phyloP scores from a whole-genome alignment of 1,284 basidiomycete genomes.

The Mycena sp. region DNA sequence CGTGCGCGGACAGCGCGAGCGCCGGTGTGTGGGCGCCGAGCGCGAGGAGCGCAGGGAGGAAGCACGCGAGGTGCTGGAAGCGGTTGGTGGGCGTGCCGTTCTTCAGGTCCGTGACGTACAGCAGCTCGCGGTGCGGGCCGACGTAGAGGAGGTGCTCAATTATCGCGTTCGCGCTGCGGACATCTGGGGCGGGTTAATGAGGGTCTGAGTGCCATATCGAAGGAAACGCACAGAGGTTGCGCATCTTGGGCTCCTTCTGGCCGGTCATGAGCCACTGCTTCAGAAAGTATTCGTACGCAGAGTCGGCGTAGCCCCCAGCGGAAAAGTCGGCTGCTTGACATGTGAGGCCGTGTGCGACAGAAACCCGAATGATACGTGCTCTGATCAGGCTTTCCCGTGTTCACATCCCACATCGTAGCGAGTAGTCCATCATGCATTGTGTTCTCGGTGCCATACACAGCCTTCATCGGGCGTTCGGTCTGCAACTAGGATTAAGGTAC shows the following conservation, averaged over 20 bases:
- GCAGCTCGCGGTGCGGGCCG: slow-evolving; percentile 65
- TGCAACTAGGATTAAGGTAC: slow-evolving; percentile 30
- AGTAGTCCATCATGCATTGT: slow-evolving; percentile 59
- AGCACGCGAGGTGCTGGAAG: slow-evolving; percentile 81
- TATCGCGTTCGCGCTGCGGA: slow-evolving; percentile 66
- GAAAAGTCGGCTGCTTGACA: slow-evolving; percentile 60
- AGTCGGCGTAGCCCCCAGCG: slow-evolving; percentile 72
- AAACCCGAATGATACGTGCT: slow-evolving; percentile 46
- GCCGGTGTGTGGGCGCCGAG: slow-evolving; percentile 70
- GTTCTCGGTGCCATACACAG: slow-evolving; percentile 41
- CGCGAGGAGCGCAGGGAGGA: slow-evolving; percentile 78
- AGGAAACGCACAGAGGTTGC: slow-evolving; percentile 64
- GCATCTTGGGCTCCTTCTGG: slow-evolving; percentile 58
- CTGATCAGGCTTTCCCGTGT: slow-evolving; percentile 46
- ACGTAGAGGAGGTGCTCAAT: slow-evolving; percentile 72
- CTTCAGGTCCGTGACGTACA: slow-evolving; percentile 71
- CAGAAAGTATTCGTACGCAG: slow-evolving; percentile 77
- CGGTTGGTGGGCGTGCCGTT: slow-evolving; percentile 51
- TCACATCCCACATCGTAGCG: slow-evolving; percentile 50
- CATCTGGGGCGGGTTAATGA: slow-evolving; percentile 52
- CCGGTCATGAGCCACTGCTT: slow-evolving; percentile 77
- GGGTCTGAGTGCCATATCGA: slow-evolving; percentile 45
- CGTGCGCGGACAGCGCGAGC: slow-evolving; percentile 45
- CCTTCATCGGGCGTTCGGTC: slow-evolving; percentile 38
- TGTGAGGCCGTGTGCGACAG: slow-evolving; percentile 40